Percentiles rank a stretch among this genome's conserved stretches.
Evolutionary conservation across 106 monocot genomes (phyloP).

Genomic region (Vanilla planifolia): DNA sequence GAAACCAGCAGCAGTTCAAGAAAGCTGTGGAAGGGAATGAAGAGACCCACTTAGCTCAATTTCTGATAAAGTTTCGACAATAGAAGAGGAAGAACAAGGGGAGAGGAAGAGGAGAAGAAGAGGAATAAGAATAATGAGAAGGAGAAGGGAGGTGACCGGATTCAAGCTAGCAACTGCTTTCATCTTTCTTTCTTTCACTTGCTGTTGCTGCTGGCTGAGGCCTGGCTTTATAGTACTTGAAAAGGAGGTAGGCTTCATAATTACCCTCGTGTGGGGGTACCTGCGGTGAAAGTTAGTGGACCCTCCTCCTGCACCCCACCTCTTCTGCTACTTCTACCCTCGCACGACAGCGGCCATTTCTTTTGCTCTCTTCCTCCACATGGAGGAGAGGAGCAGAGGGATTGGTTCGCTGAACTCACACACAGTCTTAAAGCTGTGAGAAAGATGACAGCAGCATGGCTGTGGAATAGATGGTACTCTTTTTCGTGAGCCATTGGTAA

Average conservation of each 20-base stretch:
- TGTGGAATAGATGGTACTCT: slow-evolving; percentile 2
- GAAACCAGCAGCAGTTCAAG: slow-evolving; percentile 6
- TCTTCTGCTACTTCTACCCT: background rate
- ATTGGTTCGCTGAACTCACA: background rate
- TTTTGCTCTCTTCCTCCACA: background rate
- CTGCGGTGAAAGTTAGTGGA: slow-evolving; percentile 14
- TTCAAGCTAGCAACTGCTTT: background rate
- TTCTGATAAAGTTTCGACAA: too few relatives aligned
- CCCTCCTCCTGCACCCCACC: background rate
- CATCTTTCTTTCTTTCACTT: background rate
- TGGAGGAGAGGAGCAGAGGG: background rate
- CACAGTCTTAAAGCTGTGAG: background rate
- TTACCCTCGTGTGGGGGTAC: slow-evolving; percentile 7
- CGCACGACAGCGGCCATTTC: background rate
- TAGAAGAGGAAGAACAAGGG: background rate
- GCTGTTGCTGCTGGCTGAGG: background rate
- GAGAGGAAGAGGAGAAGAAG: background rate
- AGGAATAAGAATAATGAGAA: background rate
- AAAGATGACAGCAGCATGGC: background rate
- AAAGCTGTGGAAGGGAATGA: slow-evolving; percentile 20
- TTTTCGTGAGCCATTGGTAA: too few relatives aligned
- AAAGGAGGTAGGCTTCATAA: slow-evolving; percentile 6
- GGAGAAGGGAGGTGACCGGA: slow-evolving; percentile 1
- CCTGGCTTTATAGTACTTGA: background rate
- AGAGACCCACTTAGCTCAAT: background rate